Evolutionary conservation across 108 stramenopile genomes (phyloP).

Genomic region (Pseudonitzschia delicatissima): DNA sequence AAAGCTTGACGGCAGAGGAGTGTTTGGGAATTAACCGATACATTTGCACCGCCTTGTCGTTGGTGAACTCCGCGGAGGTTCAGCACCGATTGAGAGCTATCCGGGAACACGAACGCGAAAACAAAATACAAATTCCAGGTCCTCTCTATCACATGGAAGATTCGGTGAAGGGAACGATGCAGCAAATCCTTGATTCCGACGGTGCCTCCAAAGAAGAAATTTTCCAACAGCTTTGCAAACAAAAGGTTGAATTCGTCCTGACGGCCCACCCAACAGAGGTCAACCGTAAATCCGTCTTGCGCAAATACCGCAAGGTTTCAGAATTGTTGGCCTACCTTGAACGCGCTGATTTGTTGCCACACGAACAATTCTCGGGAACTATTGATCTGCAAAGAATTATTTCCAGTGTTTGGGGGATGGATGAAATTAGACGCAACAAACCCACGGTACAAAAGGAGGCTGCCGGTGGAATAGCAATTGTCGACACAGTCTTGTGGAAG

Average conservation of each 20-base stretch:
- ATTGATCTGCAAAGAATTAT: constrained; percentile 68
- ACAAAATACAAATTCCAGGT: constrained; percentile 30
- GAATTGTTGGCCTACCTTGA: constrained; percentile 60
- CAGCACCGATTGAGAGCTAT: constrained; percentile 74
- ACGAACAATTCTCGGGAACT: constrained; percentile 64
- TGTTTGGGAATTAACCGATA: constrained; percentile 71
- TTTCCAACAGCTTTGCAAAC: constrained; percentile 72
- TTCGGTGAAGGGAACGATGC: constrained; percentile 72
- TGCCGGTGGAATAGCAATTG: constrained; percentile 86
- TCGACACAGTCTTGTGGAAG: constrained; percentile 95
- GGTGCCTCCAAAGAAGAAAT: constrained; percentile 62
- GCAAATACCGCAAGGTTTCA: constrained; percentile 58
- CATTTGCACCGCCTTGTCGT: constrained; percentile 67
- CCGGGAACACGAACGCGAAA: constrained; percentile 29
- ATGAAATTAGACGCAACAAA: constrained; percentile 91
- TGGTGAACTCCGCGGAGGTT: constrained; percentile 85
- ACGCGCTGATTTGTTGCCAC: constrained; percentile 68
- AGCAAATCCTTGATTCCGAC: constrained; percentile 48
- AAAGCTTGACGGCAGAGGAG: constrained; percentile 50
- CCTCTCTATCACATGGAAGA: constrained; percentile 78
- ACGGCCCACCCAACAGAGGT: constrained; percentile 97
- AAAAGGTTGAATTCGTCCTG: constrained; percentile 94
- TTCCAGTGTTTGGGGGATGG: constrained; percentile 76
- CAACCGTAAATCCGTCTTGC: constrained; percentile 39
- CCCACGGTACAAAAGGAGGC: constrained; percentile 95